Conservation (phyloP, 1,284 basidiomycete genomes). For the Farysia itapuensis region DNA sequence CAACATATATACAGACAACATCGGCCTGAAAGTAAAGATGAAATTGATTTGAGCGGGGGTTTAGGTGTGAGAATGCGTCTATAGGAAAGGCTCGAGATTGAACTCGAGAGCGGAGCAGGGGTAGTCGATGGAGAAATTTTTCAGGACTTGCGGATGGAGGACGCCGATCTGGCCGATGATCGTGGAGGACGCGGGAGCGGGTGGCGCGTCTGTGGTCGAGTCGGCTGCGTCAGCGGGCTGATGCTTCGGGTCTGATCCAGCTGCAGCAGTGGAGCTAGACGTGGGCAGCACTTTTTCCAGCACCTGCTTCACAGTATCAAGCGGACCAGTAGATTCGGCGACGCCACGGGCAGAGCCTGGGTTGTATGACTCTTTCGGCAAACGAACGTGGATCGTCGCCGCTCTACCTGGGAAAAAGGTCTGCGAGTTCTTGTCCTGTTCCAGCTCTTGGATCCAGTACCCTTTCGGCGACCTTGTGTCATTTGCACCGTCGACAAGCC, state of each 20-base stretch:
- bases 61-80: constrained; percentile 46
- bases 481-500: constrained; percentile 67
- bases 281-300: constrained; percentile 14
- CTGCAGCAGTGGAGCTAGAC: background rate
- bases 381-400: constrained; percentile 83
- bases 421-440: constrained; percentile 67
- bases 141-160: constrained; percentile 51
- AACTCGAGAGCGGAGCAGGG: constrained; percentile 97
- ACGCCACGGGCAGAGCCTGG: constrained; percentile 7
- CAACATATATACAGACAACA: too few species aligned
- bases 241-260: constrained; percentile 1
- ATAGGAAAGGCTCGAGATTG: constrained; percentile 87
- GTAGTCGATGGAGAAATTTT: constrained; percentile 67
- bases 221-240: background rate
- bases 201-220: too few species aligned
- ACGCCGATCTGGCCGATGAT: constrained; percentile 45
- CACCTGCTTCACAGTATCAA: constrained; percentile 20
- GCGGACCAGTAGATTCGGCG: background rate
- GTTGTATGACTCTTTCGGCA: constrained; percentile 11
- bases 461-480: constrained; percentile 66
- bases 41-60: too few species aligned
- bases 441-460: constrained; percentile 86
- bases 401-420: constrained; percentile 94
- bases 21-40: background rate
- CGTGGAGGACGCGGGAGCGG: too few species aligned